phyloP scores from a whole-genome alignment of 176 grass and related monocot genomes.

The Pontederia crassipes region DNA sequence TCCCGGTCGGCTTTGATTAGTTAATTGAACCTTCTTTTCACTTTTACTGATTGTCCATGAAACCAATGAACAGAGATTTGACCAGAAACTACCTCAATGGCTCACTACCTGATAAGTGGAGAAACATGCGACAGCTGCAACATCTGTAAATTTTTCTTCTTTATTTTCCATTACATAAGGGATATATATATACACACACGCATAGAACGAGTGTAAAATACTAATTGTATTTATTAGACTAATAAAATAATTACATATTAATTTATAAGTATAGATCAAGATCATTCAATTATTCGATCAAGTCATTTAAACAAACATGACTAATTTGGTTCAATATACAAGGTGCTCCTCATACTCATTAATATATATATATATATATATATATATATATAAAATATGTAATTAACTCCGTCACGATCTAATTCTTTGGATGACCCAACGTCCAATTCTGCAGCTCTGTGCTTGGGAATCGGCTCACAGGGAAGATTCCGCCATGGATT shows the following conservation, averaged over 20 bases:
- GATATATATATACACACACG: too few relatives aligned
- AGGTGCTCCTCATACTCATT: background rate
- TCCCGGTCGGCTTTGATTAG: background rate
- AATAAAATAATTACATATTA: too few relatives aligned
- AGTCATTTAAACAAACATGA: too few relatives aligned
- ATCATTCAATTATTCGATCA: background rate
- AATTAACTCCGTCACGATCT: too few relatives aligned
- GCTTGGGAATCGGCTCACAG: background rate
- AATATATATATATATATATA: background rate
- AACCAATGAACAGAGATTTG: background rate
- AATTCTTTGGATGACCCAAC: too few relatives aligned
- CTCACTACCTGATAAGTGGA: slow-evolving; percentile 2
- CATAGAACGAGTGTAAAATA: too few relatives aligned
- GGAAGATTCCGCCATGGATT: background rate
- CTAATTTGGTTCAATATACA: background rate
- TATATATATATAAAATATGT: background rate
- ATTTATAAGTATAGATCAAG: too few relatives aligned
- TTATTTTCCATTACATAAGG: background rate
- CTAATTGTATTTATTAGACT: too few relatives aligned
- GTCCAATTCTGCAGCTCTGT: background rate
- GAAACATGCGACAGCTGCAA: background rate
- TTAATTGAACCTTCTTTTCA: background rate
- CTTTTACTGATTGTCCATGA: background rate
- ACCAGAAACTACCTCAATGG: slow-evolving; percentile 2
- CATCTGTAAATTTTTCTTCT: background rate